Conservation (phyloP, 179 eudicot species). For the Kewa caespitosa region DNA sequence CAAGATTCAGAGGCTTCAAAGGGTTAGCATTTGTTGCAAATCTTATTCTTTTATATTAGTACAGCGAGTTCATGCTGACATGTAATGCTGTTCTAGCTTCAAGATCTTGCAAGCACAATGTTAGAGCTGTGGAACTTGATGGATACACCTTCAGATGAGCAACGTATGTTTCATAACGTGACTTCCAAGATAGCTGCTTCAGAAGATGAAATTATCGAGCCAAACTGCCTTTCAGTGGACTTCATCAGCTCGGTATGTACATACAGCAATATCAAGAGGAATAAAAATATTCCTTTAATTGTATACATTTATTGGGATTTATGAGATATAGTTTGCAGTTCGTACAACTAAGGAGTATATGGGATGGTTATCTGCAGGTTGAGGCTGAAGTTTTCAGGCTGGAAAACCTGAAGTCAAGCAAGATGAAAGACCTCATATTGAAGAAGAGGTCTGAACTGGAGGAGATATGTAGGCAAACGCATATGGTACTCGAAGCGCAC, state of each 20-base stretch:
- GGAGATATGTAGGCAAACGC: conserved; percentile 63
- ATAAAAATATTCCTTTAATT: no score
- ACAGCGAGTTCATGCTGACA: not conserved
- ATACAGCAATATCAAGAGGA: not conserved
- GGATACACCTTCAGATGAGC: conserved; percentile 75
- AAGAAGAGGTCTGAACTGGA: conserved; percentile 64
- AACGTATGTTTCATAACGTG: conserved; percentile 55
- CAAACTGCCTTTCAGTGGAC: conserved; percentile 49
- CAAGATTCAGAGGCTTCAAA: conserved; percentile 55
- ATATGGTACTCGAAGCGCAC: conserved; percentile 48
- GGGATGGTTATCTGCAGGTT: conserved; percentile 43
- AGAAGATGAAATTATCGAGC: conserved; percentile 61
- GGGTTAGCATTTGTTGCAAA: conserved; percentile 36
- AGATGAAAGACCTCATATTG: conserved; percentile 67
- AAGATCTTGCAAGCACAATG: conserved; percentile 71
- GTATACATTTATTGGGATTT: not conserved
- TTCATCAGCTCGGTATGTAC: conserved; percentile 49
- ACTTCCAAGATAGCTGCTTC: conserved; percentile 67
- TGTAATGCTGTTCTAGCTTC: conserved; percentile 43
- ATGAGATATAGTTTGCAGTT: no score
- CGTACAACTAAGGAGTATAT: conserved; percentile 1
- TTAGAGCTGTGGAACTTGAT: conserved; percentile 78
- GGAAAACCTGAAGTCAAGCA: conserved; percentile 60
- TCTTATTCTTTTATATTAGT: not conserved
- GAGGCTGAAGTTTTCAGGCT: conserved; percentile 69